These are phyloP conservation scores for Saturnispora zaruensis DNA, from an alignment of 805 yeast species.

Conservation along the genomic window DNA sequence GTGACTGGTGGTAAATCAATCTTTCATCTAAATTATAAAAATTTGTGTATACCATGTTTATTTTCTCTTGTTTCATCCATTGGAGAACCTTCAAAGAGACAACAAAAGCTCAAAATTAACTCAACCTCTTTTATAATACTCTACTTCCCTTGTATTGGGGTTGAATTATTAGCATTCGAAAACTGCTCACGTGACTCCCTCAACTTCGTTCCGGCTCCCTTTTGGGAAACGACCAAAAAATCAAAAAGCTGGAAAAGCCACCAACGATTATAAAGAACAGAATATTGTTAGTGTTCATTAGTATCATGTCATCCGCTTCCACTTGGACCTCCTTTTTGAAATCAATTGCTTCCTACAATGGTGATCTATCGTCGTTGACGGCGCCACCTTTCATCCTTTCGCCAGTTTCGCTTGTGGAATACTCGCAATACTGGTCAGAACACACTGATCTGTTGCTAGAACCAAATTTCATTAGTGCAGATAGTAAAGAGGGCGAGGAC, in stretches of 20 bases:
- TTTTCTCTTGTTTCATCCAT: neutral
- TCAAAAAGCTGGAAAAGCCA: neutral
- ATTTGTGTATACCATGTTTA: neutral
- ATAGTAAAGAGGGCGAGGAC: conserved; percentile 31
- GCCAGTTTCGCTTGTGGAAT: conserved; percentile 81
- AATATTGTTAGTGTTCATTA: neutral
- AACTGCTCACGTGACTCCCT: neutral
- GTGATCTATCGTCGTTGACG: conserved; percentile 86
- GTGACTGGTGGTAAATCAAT: conserved; percentile 47
- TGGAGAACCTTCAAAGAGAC: neutral
- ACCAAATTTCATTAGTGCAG: conserved; percentile 42
- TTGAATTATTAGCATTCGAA: no score
- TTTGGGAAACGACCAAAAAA: neutral
- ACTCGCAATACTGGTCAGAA: conserved; percentile 94
- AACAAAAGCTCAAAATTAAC: neutral
- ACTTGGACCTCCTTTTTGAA: conserved; percentile 92
- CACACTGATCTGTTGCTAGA: conserved; percentile 76
- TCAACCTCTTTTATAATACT: neutral
- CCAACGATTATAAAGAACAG: neutral
- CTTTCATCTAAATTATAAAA: neutral
- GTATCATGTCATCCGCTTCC: conserved; percentile 22
- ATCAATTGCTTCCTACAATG: conserved; percentile 86
- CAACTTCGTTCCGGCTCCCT: neutral
- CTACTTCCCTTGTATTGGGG: neutral
- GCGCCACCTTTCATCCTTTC: conserved; percentile 97